A percentile compares a stretch with the other conserved stretches of the same genome.
Evolutionary conservation across 306 rosid species (phyloP).

Genomic region (Vachellia collinsii): DNA sequence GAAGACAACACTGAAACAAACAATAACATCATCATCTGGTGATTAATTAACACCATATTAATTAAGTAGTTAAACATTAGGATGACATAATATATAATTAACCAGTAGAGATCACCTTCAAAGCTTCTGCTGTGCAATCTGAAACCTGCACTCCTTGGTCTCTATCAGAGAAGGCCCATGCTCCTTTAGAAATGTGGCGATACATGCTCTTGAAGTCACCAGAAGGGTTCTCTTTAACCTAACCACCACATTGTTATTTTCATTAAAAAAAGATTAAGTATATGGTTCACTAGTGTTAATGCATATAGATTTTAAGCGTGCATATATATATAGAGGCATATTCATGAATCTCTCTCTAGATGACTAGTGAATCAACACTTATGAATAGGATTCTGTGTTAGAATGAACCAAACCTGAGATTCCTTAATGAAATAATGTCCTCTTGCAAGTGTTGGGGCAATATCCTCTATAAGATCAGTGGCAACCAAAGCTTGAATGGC

Average conservation of each 20-base stretch:
- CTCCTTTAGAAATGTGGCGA: slow-evolving; percentile 6
- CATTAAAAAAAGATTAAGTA: background rate
- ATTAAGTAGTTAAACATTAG: background rate
- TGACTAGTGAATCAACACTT: background rate
- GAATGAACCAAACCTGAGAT: slow-evolving; percentile 1
- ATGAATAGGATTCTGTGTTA: background rate
- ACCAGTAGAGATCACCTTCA: background rate
- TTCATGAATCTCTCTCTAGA: background rate
- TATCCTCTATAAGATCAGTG: background rate
- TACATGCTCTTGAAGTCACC: background rate
- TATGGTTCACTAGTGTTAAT: no score
- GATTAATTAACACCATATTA: no score
- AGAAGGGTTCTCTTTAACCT: slow-evolving; percentile 12
- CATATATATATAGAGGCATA: no score
- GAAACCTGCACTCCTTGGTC: background rate
- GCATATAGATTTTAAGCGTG: no score
- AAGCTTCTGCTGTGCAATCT: background rate
- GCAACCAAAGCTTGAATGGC: slow-evolving; percentile 2
- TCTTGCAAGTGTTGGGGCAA: background rate
- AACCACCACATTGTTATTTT: background rate
- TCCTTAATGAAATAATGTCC: slow-evolving; percentile 1
- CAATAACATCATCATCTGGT: background rate
- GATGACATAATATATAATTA: background rate
- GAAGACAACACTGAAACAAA: background rate
- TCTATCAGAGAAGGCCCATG: background rate